Conservation (phyloP, 306 rosid species). For the Geum urbanum region DNA sequence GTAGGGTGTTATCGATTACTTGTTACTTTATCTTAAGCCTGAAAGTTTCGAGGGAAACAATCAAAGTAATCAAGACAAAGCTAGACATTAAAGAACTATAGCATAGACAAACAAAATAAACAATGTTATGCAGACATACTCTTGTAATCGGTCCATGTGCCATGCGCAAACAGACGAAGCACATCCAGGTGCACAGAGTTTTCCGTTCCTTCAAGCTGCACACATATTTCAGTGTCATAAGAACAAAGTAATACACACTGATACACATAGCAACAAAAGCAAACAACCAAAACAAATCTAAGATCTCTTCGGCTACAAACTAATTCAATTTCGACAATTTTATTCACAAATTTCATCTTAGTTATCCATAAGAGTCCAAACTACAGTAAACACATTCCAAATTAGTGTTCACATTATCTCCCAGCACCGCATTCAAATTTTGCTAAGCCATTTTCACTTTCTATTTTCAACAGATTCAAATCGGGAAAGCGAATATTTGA, state of each 20-base stretch:
- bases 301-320: not conserved
- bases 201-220: slow-evolving; percentile 74
- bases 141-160: slow-evolving; percentile 92
- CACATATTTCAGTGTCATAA: slow-evolving; percentile 18
- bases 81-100: no score
- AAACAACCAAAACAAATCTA: not conserved
- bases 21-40: no score
- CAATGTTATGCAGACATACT: slow-evolving; percentile 40
- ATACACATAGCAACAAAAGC: not conserved
- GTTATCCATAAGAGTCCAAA: not conserved
- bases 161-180: slow-evolving; percentile 84
- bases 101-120: not conserved
- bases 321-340: not conserved
- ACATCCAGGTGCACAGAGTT: slow-evolving; percentile 58
- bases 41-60: no score
- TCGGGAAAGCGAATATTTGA: not conserved
- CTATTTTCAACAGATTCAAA: not conserved
- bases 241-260: not conserved
- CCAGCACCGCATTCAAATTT: not conserved
- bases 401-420: not conserved
- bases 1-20: no score
- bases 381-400: not conserved
- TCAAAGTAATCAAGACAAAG: no score
- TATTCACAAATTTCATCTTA: not conserved
- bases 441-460: not conserved